Conservation (phyloP, 2,329 filamentous ascomycete genomes). For the Penicillium sp. region DNA sequence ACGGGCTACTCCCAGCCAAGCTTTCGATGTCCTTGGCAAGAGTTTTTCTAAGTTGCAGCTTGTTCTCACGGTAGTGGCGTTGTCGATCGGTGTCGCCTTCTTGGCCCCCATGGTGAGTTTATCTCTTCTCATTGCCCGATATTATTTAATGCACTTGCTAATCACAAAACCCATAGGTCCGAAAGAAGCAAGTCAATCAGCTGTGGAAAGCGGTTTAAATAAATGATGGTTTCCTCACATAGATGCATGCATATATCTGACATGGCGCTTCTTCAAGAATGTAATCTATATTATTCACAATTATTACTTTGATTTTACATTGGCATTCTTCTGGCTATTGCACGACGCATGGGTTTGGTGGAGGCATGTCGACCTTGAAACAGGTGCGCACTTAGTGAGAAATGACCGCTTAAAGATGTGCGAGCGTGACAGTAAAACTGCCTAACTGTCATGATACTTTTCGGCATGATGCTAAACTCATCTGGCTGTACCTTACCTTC, state of each 20-base stretch:
- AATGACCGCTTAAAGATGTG: neutral
- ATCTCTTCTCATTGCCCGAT: neutral
- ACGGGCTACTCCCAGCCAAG: conserved; percentile 78
- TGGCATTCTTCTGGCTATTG: neutral
- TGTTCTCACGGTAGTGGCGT: conserved; percentile 76
- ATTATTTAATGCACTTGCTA: conserved; percentile 6
- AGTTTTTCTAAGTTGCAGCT: conserved; percentile 91
- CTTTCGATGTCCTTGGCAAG: conserved; percentile 90
- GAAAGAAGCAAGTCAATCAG: conserved; percentile 25
- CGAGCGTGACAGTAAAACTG: too few species aligned
- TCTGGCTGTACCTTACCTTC: too few species aligned
- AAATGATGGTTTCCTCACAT: neutral
- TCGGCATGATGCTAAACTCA: neutral
- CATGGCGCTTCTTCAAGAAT: conserved; percentile 1
- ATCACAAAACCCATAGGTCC: conserved; percentile 11
- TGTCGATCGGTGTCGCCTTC: conserved; percentile 73
- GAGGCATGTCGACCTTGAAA: neutral
- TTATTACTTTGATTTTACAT: neutral
- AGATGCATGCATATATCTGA: conserved; percentile 12
- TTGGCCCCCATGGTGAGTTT: conserved; percentile 79
- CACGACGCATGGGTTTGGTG: neutral
- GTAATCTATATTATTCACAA: conserved; percentile 11
- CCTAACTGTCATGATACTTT: too few species aligned
- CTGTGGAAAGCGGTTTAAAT: conserved; percentile 20
- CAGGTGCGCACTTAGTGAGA: neutral